phyloP scores from a whole-genome alignment of 2,329 filamentous ascomycete genomes.

The Lachnellula suecica region DNA sequence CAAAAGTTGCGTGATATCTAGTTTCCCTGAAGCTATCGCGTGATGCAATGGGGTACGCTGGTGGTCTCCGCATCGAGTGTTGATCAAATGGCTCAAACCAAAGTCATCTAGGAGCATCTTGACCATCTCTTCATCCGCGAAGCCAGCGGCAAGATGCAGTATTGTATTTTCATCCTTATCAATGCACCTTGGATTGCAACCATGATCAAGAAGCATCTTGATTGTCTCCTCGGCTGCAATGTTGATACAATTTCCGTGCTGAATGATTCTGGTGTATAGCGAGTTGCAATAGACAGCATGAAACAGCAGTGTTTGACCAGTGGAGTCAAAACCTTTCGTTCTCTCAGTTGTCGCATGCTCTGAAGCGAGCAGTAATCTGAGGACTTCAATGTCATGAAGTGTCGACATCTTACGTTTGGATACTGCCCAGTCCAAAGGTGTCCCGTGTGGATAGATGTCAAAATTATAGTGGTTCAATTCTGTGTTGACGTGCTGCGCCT shows the following conservation, averaged over 20 bases:
- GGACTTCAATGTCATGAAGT: not conserved
- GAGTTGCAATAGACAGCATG: not conserved
- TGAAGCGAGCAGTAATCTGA: not conserved
- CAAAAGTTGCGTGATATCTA: not conserved
- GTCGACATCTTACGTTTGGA: not conserved
- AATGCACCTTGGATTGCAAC: not conserved
- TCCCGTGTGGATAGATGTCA: not conserved
- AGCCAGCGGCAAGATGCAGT: not conserved
- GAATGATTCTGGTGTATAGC: not conserved
- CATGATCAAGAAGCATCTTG: not conserved
- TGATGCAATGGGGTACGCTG: not conserved
- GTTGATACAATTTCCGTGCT: not conserved
- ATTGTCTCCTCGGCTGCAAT: not conserved
- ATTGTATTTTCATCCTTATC: not conserved
- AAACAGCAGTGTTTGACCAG: not conserved
- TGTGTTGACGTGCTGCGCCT: not conserved
- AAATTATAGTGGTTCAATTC: not conserved
- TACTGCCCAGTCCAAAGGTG: not conserved
- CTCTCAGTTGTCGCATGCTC: not conserved
- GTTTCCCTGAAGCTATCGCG: not conserved
- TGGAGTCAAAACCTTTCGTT: not conserved
- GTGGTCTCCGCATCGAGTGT: not conserved
- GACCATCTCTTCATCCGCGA: not conserved
- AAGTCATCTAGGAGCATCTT: not conserved
- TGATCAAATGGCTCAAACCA: not conserved